These are phyloP conservation scores for Basipetospora chlamydospora DNA, from an alignment of 2,329 filamentous ascomycete genomes.

Conservation along the genomic window DNA sequence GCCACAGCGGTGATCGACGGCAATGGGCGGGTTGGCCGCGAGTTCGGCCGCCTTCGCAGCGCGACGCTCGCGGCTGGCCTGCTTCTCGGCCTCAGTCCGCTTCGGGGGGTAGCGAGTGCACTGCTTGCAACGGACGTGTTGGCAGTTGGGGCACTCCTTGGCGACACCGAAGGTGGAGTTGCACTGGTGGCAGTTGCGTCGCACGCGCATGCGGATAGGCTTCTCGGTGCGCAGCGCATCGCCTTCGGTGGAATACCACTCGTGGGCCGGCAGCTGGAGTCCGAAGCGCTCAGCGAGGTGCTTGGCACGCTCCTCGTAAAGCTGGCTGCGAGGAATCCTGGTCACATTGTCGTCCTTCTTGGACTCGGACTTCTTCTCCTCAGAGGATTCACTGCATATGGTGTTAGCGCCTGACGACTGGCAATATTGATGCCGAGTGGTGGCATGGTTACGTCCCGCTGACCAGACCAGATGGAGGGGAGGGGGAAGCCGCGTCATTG, in stretches of 20 bases:
- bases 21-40: slow-evolving; percentile 38
- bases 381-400: background rate
- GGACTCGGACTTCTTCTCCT: slow-evolving; percentile 11
- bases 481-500: no score
- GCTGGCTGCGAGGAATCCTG: slow-evolving; percentile 22
- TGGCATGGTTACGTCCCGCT: no score
- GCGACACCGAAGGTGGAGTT: slow-evolving; percentile 56
- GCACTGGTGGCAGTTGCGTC: slow-evolving; percentile 71
- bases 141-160: slow-evolving; percentile 62
- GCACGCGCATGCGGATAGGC: slow-evolving; percentile 63
- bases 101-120: slow-evolving; percentile 63
- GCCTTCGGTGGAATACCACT: slow-evolving; percentile 37
- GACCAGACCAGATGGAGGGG: no score
- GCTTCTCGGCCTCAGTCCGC: slow-evolving; percentile 40
- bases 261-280: slow-evolving; percentile 37
- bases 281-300: slow-evolving; percentile 40
- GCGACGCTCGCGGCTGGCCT: slow-evolving; percentile 35
- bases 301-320: slow-evolving; percentile 42
- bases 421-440: no score
- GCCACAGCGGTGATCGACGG: slow-evolving; percentile 19
- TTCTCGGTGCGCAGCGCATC: slow-evolving; percentile 54
- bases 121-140: slow-evolving; percentile 66
- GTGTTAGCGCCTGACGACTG: background rate
- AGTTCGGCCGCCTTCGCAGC: slow-evolving; percentile 37
- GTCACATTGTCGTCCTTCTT: slow-evolving; percentile 10